A percentile compares a stretch with the other conserved stretches of the same genome.
phyloP scores from a whole-genome alignment of 257 asterid species.

The Solanum chilense region DNA sequence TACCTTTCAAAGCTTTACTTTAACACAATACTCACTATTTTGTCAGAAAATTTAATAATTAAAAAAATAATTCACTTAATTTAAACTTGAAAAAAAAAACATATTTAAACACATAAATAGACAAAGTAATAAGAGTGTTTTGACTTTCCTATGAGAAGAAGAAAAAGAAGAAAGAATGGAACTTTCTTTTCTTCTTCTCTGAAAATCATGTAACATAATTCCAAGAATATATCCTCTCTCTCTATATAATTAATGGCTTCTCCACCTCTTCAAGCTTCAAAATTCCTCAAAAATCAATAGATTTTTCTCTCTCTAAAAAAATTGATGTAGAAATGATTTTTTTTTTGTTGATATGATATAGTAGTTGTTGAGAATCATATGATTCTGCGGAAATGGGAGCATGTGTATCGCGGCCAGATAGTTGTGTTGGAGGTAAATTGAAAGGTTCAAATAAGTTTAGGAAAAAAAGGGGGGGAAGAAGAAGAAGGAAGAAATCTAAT shows the following conservation, averaged over 20 bases:
- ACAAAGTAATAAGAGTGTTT: background rate
- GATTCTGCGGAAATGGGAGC: conserved; percentile 52
- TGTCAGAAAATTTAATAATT: too few relatives aligned
- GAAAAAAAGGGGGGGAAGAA: conserved; percentile 35
- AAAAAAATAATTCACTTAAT: background rate
- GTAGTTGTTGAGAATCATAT: background rate
- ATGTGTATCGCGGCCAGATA: conserved; percentile 64
- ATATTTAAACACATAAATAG: too few relatives aligned
- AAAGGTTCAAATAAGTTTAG: conserved; percentile 21
- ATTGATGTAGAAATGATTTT: too few relatives aligned
- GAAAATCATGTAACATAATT: background rate
- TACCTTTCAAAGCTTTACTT: too few relatives aligned
- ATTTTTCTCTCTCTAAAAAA: background rate
- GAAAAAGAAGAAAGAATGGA: background rate
- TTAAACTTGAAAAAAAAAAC: too few relatives aligned
- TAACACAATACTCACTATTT: background rate
- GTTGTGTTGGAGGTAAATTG: conserved; percentile 42
- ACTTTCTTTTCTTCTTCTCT: background rate
- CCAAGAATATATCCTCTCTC: background rate
- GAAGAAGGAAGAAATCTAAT: conserved; percentile 23
- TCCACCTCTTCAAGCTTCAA: conserved; percentile 20
- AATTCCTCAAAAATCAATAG: background rate
- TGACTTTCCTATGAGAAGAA: background rate
- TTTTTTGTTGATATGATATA: background rate
- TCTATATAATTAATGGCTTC: conserved; percentile 8